These are phyloP conservation scores for Lasiodiplodia theobromae DNA, from an alignment of 2,329 filamentous ascomycete genomes.

Conservation along the genomic window DNA sequence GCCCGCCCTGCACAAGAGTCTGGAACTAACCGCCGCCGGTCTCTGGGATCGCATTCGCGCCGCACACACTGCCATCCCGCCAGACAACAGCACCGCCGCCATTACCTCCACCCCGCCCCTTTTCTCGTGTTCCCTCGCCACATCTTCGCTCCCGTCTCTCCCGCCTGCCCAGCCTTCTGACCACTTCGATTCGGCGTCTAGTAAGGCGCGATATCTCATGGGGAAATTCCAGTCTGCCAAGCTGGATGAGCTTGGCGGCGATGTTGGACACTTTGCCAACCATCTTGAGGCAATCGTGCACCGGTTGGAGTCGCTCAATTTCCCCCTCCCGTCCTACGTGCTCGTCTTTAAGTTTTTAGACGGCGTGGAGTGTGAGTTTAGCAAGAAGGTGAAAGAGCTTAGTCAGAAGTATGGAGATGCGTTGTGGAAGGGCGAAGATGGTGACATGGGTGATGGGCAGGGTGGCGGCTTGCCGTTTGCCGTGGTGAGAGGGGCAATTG, in stretches of 20 bases:
- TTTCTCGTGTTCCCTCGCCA: not conserved
- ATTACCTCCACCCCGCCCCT: not conserved
- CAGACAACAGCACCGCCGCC: not conserved
- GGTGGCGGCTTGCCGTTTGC: not conserved
- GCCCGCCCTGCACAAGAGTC: not conserved
- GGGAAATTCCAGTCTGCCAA: not conserved
- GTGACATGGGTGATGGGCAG: not conserved
- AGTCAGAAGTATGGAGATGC: not conserved
- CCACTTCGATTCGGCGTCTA: not conserved
- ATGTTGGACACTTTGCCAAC: not conserved
- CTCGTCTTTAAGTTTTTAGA: not conserved
- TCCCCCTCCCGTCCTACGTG: not conserved
- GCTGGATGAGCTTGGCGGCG: not conserved
- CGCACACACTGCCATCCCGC: not conserved
- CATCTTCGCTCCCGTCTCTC: not conserved
- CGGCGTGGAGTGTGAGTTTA: not conserved
- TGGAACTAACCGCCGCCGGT: not conserved
- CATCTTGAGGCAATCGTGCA: not conserved
- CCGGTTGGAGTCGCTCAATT: not conserved
- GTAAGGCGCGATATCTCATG: not conserved
- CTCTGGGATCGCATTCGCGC: conserved; percentile 20
- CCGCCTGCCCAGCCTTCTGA: not conserved
- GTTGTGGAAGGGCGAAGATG: not conserved
- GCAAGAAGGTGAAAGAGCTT: not conserved
- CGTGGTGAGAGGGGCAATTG: not conserved